Conservation (phyloP, 2,329 filamentous ascomycete genomes). For the Sclerotinia minor region DNA sequence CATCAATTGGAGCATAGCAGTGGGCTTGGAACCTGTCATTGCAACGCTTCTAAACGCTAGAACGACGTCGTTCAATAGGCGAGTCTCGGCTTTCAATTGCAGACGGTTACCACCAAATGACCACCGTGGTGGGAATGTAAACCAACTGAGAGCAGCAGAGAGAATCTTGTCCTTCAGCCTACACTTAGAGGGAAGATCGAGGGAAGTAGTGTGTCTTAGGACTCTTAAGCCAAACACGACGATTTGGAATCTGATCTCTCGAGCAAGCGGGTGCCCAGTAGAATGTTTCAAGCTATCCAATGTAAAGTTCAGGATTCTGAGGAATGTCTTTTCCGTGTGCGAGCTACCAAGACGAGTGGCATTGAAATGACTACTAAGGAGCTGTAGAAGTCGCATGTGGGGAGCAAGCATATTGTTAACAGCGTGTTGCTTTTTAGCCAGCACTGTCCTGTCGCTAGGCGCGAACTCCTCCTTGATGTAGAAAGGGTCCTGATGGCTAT, state of each 20-base stretch:
- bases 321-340: conserved; percentile 78
- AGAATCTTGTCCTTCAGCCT: conserved; percentile 86
- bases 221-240: conserved; percentile 80
- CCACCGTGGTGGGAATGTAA: conserved; percentile 79
- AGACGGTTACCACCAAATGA: conserved; percentile 93
- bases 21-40: conserved; percentile 52
- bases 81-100: conserved; percentile 90
- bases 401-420: conserved; percentile 84
- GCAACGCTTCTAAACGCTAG: conserved; percentile 64
- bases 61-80: conserved; percentile 74
- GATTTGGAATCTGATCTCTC: conserved; percentile 89
- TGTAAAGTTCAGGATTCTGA: conserved; percentile 77
- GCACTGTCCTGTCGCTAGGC: conserved; percentile 75
- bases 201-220: conserved; percentile 68
- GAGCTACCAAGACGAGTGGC: conserved; percentile 82
- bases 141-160: conserved; percentile 87
- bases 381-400: conserved; percentile 81
- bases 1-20: conserved; percentile 58
- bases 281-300: conserved; percentile 71
- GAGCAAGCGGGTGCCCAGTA: conserved; percentile 77
- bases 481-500: conserved; percentile 78
- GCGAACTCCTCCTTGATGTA: conserved; percentile 90
- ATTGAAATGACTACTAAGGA: conserved; percentile 92
- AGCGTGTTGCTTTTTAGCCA: conserved; percentile 73
- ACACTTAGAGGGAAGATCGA: conserved; percentile 67